Conservation (phyloP, 1,284 basidiomycete species). For the Apiotrichum veenhuisii region DNA sequence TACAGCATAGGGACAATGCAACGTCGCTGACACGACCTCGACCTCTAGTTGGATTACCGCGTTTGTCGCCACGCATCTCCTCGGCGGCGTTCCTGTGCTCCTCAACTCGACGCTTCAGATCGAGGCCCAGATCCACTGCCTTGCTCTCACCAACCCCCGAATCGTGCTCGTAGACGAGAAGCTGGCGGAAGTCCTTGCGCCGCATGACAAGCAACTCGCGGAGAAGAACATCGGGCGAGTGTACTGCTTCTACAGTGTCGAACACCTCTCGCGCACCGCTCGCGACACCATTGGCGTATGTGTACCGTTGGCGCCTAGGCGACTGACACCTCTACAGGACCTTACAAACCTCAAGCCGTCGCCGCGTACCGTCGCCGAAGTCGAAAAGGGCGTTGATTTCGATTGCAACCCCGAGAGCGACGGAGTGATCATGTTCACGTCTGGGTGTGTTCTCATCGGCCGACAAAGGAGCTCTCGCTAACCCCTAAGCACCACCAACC, state of each 20-base stretch:
- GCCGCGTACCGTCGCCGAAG: neutral
- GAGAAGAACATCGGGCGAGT: conserved; percentile 1
- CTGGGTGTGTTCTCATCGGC: conserved; percentile 6
- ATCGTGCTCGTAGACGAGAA: conserved; percentile 36
- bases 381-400: conserved; percentile 12
- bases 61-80: conserved; percentile 33
- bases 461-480: neutral
- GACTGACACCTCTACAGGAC: neutral
- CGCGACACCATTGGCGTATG: neutral
- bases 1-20: neutral
- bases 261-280: too few species aligned
- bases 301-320: neutral
- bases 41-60: conserved; percentile 25
- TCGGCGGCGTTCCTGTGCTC: conserved; percentile 35
- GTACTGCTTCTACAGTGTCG: neutral
- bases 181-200: conserved; percentile 25
- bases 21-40: too few species aligned
- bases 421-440: conserved; percentile 41
- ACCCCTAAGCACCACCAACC: conserved; percentile 29
- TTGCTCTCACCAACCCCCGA: conserved; percentile 28
- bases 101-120: conserved; percentile 39
- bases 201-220: neutral
- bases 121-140: conserved; percentile 28
- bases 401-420: conserved; percentile 36
- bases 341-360: neutral